phyloP scores from a whole-genome alignment of 1,139 yeast genomes.

The Geotrichum phurueaensis region DNA sequence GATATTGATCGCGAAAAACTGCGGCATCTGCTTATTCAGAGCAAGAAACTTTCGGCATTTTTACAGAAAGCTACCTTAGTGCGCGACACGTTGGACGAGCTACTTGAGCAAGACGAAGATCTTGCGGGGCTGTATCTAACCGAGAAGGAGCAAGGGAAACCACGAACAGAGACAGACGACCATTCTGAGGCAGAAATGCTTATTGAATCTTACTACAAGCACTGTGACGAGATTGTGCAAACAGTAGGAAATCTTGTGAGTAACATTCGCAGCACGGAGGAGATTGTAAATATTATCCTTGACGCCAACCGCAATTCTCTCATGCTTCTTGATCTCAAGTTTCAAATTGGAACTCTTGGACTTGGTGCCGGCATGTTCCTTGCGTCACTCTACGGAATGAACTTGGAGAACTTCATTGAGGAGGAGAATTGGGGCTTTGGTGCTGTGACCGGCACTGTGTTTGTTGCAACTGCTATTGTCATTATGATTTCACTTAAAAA shows the following conservation, averaged over 20 bases:
- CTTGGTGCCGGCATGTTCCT: slow-evolving; percentile 74
- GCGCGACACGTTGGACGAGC: slow-evolving; percentile 78
- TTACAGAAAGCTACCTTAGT: slow-evolving; percentile 79
- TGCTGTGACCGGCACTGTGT: slow-evolving; percentile 49
- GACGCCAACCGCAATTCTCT: slow-evolving; percentile 93
- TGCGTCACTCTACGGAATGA: slow-evolving; percentile 96
- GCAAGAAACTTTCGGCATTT: slow-evolving; percentile 74
- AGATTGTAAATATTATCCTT: slow-evolving; percentile 85
- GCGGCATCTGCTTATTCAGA: slow-evolving; percentile 70
- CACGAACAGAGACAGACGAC: slow-evolving; percentile 41
- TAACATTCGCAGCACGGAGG: slow-evolving; percentile 91
- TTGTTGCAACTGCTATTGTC: slow-evolving; percentile 39
- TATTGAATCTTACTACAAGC: slow-evolving; percentile 86
- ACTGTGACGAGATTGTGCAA: slow-evolving; percentile 94
- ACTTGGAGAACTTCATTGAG: slow-evolving; percentile 83
- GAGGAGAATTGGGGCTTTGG: slow-evolving; percentile 66
- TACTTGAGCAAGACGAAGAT: slow-evolving; percentile 88
- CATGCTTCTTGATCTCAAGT: slow-evolving; percentile 83
- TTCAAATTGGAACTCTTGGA: slow-evolving; percentile 85
- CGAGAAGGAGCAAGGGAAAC: slow-evolving; percentile 37
- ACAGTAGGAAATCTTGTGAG: slow-evolving; percentile 77
- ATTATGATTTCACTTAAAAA: slow-evolving; percentile 39
- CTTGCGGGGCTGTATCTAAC: slow-evolving; percentile 78
- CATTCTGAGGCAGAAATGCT: slow-evolving; percentile 72
- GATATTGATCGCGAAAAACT: slow-evolving; percentile 79